Base-by-base conservation (phyloP, 2,329 filamentous ascomycete genomes). In the Talaromyces rugulosus region DNA sequence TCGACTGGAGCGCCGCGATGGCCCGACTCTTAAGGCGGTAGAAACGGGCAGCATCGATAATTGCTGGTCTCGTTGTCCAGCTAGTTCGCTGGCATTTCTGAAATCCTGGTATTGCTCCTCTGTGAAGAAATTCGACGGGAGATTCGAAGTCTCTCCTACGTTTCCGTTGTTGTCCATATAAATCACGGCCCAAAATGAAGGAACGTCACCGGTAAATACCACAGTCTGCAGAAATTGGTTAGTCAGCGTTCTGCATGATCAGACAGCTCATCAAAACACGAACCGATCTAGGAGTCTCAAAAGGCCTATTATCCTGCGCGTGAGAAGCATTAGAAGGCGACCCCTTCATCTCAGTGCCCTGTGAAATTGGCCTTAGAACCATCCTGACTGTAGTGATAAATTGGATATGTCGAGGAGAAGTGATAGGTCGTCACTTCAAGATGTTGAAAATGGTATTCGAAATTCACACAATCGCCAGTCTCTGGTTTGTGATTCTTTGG, bases 141-240 rank as follows among this genome's bases (percentile, higher is more conserved):
- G 56, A 31, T 62, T 62, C 3, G 61, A 62, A 40, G 33, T 62
- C 52, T 56, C 57, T n/a, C 50, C 27, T 12, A 62, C 40, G 14
- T 42, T 59, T 28, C 60, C 60, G 8, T 44, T 52, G 18, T 54
- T 28, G n/a, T 62, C 61, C 31, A 59, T 30, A 51, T 59, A 62
- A 12, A 62, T 33, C 31, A 62, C 59, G 28, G 57, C 61, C 61
- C 61, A 62, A 27, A 56, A 54, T 6, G 52, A 34, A 28, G 61
- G 56, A n/a, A 62, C 9, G n/a, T 40, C 7, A 23, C 61, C 61
- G 0, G 40, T 56, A n/a, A 62, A 59, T 18, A 62, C 33, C 11
- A 59, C 31, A 47, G 58, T 44, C 61, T 62, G 44, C n/a, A 23
- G 33, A 12, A 42, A 23, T 47, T 9, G 8, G 16, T 62, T 34